These are phyloP conservation scores for Tricholomella constricta DNA, from an alignment of 768 basidiomycete species.

Conservation along the genomic window DNA sequence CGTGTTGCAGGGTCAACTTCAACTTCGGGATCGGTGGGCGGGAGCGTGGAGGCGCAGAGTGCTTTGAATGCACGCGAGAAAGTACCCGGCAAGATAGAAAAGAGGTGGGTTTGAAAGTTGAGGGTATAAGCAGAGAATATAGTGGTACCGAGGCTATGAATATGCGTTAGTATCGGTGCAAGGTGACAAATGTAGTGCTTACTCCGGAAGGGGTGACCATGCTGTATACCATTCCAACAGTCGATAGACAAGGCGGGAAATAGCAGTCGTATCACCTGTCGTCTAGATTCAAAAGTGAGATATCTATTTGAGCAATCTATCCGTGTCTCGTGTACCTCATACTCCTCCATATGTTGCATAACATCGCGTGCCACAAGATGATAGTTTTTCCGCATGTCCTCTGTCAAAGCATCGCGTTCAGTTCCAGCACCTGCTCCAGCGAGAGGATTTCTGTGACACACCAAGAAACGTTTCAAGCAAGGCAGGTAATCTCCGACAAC, in stretches of 20 bases:
- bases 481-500: conserved; percentile 59
- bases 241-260: conserved; percentile 57
- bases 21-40: conserved; percentile 30
- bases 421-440: background rate
- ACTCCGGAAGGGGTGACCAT: conserved; percentile 76
- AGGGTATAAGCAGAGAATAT: conserved; percentile 64
- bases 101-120: conserved; percentile 73
- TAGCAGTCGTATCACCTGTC: conserved; percentile 46
- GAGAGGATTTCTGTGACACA: conserved; percentile 32
- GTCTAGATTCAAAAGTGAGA: conserved; percentile 32
- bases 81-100: conserved; percentile 66
- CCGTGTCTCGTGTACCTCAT: conserved; percentile 48
- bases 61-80: conserved; percentile 71
- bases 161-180: conserved; percentile 6
- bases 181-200: conserved; percentile 25
- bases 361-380: conserved; percentile 66
- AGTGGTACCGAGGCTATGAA: conserved; percentile 59
- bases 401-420: conserved; percentile 46
- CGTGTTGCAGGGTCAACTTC: conserved; percentile 21
- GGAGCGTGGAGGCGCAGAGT: conserved; percentile 62
- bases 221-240: conserved; percentile 72
- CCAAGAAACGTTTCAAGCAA: conserved; percentile 75
- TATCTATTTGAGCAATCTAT: background rate
- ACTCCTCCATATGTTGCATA: conserved; percentile 54
- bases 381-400: conserved; percentile 62